These are phyloP conservation scores for Ochromonas danica DNA, from an alignment of 108 stramenopile genomes.

Conservation along the genomic window DNA sequence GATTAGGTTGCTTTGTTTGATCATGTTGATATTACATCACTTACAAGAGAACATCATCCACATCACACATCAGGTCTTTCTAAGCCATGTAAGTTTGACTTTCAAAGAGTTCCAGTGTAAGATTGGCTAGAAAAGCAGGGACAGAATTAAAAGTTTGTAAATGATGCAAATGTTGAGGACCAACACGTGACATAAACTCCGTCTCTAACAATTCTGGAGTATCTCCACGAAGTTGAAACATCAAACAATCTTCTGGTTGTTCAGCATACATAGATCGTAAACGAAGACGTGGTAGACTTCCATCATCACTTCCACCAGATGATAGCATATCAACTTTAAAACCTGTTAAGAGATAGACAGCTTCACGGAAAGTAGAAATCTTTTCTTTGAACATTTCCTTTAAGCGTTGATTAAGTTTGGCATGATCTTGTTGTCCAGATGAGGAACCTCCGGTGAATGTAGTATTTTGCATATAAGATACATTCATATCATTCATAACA, in stretches of 20 bases:
- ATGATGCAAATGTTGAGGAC: slow-evolving; percentile 64
- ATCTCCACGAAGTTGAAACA: slow-evolving; percentile 62
- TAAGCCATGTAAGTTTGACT: slow-evolving; percentile 70
- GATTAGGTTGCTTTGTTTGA: no score
- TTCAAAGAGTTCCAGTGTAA: slow-evolving; percentile 78
- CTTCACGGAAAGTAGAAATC: slow-evolving; percentile 80
- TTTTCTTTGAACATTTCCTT: slow-evolving; percentile 84
- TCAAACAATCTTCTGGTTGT: slow-evolving; percentile 75
- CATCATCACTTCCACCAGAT: background rate
- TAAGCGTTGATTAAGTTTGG: slow-evolving; percentile 79
- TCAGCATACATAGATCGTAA: slow-evolving; percentile 90
- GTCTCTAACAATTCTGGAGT: slow-evolving; percentile 68
- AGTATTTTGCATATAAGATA: no score
- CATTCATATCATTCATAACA: no score
- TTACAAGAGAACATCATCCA: no score
- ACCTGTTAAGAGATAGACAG: slow-evolving; percentile 86
- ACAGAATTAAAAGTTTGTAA: slow-evolving; percentile 74
- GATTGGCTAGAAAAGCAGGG: slow-evolving; percentile 87
- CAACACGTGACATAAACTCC: slow-evolving; percentile 69
- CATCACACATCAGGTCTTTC: background rate
- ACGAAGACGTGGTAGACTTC: slow-evolving; percentile 62
- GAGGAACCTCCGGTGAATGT: no score
- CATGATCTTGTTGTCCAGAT: no score
- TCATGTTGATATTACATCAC: no score
- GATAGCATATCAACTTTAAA: slow-evolving; percentile 83